Percentiles rank a stretch among this genome's conserved stretches.
Conservation (phyloP, 75 land plant species). For the Isoetes taiwanensis region DNA sequence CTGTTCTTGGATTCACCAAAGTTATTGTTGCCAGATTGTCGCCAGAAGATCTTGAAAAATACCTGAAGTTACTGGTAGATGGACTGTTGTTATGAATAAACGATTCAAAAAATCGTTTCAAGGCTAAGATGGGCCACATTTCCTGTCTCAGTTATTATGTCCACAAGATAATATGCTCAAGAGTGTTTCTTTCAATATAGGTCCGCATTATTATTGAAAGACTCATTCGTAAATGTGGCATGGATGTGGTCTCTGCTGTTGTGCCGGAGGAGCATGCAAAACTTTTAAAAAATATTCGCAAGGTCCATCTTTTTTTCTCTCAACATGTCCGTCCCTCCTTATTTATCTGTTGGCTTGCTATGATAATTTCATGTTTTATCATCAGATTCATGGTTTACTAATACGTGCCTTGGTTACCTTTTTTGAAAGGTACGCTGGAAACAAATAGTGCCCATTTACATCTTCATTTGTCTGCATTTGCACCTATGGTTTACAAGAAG, state of each 20-base stretch:
- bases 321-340: too few species aligned
- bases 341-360: background rate
- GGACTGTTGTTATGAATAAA: slow-evolving; percentile 76
- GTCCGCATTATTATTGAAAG: slow-evolving; percentile 75
- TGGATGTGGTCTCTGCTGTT: slow-evolving; percentile 71
- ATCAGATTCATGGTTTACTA: background rate
- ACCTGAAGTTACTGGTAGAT: slow-evolving; percentile 58
- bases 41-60: slow-evolving; percentile 44
- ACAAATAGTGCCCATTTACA: too few species aligned
- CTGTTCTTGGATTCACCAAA: slow-evolving; percentile 77
- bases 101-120: slow-evolving; percentile 71
- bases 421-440: too few species aligned
- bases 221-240: slow-evolving; percentile 79
- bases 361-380: background rate
- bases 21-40: slow-evolving; percentile 77
- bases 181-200: slow-evolving; percentile 19
- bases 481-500: too few species aligned
- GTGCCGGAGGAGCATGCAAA: slow-evolving; percentile 95
- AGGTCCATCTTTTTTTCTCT: slow-evolving; percentile 37
- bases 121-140: slow-evolving; percentile 55
- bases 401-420: background rate
- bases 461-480: too few species aligned
- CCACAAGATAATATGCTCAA: too few species aligned
- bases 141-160: background rate
- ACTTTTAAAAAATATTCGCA: slow-evolving; percentile 77